Evolutionary conservation across 2,329 filamentous ascomycete species (phyloP), one percentile per base, ranked within the genome.

Genomic region (Fusarium coicis): DNA sequence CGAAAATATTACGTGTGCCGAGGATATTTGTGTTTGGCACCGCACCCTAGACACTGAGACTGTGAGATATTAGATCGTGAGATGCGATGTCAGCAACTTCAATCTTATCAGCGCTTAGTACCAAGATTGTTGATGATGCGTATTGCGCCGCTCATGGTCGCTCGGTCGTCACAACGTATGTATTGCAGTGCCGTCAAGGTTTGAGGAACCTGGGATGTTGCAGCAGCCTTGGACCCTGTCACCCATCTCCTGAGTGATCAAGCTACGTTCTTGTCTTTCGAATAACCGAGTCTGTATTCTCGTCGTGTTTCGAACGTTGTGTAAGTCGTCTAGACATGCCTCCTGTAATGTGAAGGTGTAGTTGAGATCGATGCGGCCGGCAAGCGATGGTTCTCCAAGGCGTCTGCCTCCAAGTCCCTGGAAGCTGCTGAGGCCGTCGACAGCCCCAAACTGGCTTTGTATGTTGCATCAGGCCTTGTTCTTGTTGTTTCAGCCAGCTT

Each of bases 391-490:
- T n/a, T 11, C 10, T n/a, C 0, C 7, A 3, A 21, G 6, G 4
- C 12, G 19, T n/a, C 21, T 18, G 16, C 14, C 3, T 7, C 21
- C 21, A 18, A 12, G 16, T 23, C 28, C 16, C 23, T 14, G 47
- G 19, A 32, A 23, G 30, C 30, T 34, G 7, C 5, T 9, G 21
- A 18, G 2, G 28, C 28, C 3, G 3, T 32, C 5, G 21, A 4
- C 0, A 32, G 28, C 10, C 28, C 7, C 23, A 2, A 10, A 14
- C 10, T 19, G 5, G 28, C 1, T 2, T n/a, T 14, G 10, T 32
- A 5, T 32, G 11, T 50, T 23, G 10, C 30, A 5, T 5, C 8
- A 21, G 11, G 5, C 6, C 47, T 50, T 3, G 2, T 34, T 34
- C 10, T 14, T 32, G 28, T 1, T 23, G 5, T 12, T 0, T 10